phyloP scores from a whole-genome alignment of 177 flowering plant species.

The Vitis hybrid region DNA sequence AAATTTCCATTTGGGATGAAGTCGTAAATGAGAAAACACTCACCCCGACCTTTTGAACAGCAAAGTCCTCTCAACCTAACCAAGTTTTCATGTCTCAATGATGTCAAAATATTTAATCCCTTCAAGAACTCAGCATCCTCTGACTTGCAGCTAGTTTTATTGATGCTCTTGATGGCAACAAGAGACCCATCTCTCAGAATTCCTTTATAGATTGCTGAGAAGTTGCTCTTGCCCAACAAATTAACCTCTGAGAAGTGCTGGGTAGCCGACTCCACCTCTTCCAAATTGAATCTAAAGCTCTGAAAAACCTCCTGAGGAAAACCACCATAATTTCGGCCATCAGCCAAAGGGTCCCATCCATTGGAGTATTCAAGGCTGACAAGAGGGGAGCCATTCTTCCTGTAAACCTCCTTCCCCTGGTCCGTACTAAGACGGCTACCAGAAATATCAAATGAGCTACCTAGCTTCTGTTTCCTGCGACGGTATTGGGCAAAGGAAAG shows the following conservation, averaged over 20 bases:
- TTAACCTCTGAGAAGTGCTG: constrained; percentile 59
- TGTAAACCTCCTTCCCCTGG: constrained; percentile 27
- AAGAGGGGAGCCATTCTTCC: constrained; percentile 58
- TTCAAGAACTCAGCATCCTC: constrained; percentile 61
- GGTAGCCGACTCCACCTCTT: constrained; percentile 65
- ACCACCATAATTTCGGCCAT: constrained; percentile 31
- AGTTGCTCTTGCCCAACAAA: constrained; percentile 56
- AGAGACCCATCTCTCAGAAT: constrained; percentile 56
- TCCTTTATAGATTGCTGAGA: constrained; percentile 50
- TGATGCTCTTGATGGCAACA: constrained; percentile 52
- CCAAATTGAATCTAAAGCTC: constrained; percentile 52
- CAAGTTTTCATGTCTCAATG: constrained; percentile 55
- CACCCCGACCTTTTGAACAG: constrained; percentile 59
- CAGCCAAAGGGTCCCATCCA: constrained; percentile 66
- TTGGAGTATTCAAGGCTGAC: constrained; percentile 57
- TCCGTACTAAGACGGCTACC: constrained; percentile 37
- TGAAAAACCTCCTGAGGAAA: constrained; percentile 39
- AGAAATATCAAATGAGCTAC: constrained; percentile 21
- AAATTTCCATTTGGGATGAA: constrained; percentile 56
- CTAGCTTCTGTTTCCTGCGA: constrained; percentile 51
- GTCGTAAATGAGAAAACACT: constrained; percentile 64
- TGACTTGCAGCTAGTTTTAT: constrained; percentile 57
- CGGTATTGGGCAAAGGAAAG: constrained; percentile 37
- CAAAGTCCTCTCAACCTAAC: constrained; percentile 63
- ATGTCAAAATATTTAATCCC: constrained; percentile 51